These are phyloP conservation scores for Biscogniauxia mediterranea DNA, from an alignment of 2,329 filamentous ascomycete genomes.

Conservation along the genomic window DNA sequence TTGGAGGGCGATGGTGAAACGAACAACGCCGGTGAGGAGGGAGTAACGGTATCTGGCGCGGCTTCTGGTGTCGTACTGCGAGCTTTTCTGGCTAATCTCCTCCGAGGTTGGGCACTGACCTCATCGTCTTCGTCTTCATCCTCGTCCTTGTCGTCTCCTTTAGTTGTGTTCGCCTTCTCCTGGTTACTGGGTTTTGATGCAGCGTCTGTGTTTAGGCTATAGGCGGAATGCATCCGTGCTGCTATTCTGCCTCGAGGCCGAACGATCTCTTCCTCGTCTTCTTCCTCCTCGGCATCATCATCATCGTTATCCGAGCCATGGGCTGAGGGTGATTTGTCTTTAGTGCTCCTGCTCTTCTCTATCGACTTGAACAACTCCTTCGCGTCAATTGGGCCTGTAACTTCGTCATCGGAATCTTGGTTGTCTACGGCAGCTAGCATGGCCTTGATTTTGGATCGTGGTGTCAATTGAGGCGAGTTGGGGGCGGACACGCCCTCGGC, in stretches of 20 bases:
- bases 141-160: conserved; percentile 8
- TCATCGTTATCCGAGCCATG: conserved; percentile 31
- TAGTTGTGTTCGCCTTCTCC: not conserved
- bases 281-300: conserved; percentile 38
- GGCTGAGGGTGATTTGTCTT: conserved; percentile 13
- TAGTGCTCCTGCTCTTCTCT: conserved; percentile 17
- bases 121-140: conserved; percentile 31
- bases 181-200: conserved; percentile 11
- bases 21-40: conserved; percentile 53
- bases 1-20: conserved; percentile 48
- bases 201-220: conserved; percentile 8
- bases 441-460: conserved; percentile 54
- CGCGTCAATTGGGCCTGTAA: conserved; percentile 21
- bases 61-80: conserved; percentile 28
- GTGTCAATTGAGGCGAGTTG: conserved; percentile 46
- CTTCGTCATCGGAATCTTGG: conserved; percentile 48
- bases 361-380: conserved; percentile 26
- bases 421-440: conserved; percentile 49
- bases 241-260: conserved; percentile 38
- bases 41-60: conserved; percentile 29
- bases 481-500: conserved; percentile 41
- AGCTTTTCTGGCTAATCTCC: conserved; percentile 23
- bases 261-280: conserved; percentile 40
- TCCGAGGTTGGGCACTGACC: conserved; percentile 21
- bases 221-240: conserved; percentile 33